Conservation (phyloP, 2,329 filamentous ascomycete genomes). For the Trichoderma endophyticum region DNA sequence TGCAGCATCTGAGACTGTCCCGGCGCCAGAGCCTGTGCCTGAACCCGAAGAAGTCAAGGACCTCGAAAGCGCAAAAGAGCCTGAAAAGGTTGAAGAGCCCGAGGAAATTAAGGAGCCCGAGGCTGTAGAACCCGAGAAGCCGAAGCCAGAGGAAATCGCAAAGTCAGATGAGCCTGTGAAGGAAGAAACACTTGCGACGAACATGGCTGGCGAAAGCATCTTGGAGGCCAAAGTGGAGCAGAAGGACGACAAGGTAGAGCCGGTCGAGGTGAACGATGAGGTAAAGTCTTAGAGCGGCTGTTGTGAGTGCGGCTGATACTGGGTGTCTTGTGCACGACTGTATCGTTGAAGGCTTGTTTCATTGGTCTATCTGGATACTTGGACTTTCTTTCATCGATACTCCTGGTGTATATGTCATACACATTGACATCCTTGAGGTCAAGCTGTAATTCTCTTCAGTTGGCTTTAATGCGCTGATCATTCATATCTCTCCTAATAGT, state of each 20-base stretch:
- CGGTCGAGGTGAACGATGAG: slow-evolving; percentile 36
- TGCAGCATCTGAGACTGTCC: background rate
- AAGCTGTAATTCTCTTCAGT: background rate
- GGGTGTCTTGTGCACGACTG: background rate
- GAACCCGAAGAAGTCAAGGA: background rate
- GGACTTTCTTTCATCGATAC: background rate
- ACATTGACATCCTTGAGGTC: background rate
- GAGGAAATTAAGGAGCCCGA: background rate
- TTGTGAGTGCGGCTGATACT: background rate
- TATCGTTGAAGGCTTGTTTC: background rate
- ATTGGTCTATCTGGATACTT: background rate
- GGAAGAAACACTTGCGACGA: slow-evolving; percentile 39
- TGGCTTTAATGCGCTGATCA: background rate
- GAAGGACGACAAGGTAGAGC: slow-evolving; percentile 35
- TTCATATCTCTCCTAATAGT: background rate
- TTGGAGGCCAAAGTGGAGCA: slow-evolving; percentile 38
- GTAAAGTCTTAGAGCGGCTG: slow-evolving; percentile 13
- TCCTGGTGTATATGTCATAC: background rate
- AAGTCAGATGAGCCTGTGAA: slow-evolving; percentile 8
- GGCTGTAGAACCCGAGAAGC: background rate
- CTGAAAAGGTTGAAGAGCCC: background rate
- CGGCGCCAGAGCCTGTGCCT: background rate
- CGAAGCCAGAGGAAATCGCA: background rate
- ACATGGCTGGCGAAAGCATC: slow-evolving; percentile 45
- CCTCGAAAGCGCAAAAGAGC: background rate